These are phyloP conservation scores for Cryptosporidium felis DNA, from an alignment of 169 alveolate species.

Conservation along the genomic window DNA sequence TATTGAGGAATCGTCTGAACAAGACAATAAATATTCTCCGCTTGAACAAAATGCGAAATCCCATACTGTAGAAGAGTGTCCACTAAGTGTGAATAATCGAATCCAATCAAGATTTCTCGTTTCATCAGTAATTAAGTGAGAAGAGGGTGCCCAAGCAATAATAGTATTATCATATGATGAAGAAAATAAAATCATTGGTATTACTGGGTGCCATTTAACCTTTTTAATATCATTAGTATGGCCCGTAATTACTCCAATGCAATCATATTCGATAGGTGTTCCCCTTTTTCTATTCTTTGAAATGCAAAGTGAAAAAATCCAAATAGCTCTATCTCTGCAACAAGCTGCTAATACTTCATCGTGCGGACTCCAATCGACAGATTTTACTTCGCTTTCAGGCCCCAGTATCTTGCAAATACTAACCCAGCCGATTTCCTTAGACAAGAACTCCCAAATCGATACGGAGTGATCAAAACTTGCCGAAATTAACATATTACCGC, in stretches of 20 bases:
- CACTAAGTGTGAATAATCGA: conserved; percentile 27
- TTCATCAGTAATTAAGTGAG: not conserved
- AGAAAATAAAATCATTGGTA: conserved; percentile 76
- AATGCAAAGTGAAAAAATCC: conserved; percentile 86
- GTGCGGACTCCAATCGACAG: conserved; percentile 84
- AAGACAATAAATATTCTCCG: conserved; percentile 30
- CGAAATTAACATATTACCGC: conserved; percentile 83
- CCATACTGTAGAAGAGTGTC: conserved; percentile 70
- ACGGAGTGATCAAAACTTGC: conserved; percentile 86
- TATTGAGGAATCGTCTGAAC: conserved; percentile 57
- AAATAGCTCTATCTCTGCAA: conserved; percentile 87
- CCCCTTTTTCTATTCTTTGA: conserved; percentile 50
- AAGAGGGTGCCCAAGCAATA: conserved; percentile 44
- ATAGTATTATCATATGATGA: conserved; percentile 85
- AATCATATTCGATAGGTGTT: conserved; percentile 74
- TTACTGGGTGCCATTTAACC: conserved; percentile 83
- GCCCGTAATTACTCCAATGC: conserved; percentile 82
- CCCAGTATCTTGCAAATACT: conserved; percentile 80
- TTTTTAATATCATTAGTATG: conserved; percentile 87
- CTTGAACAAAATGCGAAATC: conserved; percentile 35
- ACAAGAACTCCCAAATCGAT: conserved; percentile 81
- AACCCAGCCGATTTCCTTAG: conserved; percentile 76
- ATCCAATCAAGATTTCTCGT: conserved; percentile 25
- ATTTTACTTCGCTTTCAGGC: conserved; percentile 88
- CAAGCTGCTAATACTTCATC: conserved; percentile 87